phyloP scores from a whole-genome alignment of 2,329 filamentous ascomycete species.

The Neocucurbitaria cava region DNA sequence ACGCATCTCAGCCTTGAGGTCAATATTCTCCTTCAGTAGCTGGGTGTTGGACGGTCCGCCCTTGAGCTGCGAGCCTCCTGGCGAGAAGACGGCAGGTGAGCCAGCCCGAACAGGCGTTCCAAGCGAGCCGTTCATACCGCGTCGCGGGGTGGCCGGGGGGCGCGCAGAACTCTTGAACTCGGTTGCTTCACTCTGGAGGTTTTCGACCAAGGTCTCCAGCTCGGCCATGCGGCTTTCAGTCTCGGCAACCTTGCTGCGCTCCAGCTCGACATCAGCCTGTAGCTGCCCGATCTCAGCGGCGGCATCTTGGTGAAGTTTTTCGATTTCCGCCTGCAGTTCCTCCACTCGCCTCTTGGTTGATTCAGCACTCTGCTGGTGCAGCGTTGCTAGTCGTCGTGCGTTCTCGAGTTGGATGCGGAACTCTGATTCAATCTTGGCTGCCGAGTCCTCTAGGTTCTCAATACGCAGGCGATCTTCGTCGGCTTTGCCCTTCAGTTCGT shows the following conservation, averaged over 20 bases:
- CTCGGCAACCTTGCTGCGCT: slow-evolving; percentile 65
- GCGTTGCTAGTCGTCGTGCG: slow-evolving; percentile 78
- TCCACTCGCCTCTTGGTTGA: slow-evolving; percentile 74
- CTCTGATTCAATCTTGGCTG: slow-evolving; percentile 81
- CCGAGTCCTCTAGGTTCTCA: slow-evolving; percentile 84
- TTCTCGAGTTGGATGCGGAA: slow-evolving; percentile 88
- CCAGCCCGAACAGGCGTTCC: slow-evolving; percentile 59
- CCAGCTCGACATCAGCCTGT: slow-evolving; percentile 58
- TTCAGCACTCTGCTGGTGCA: slow-evolving; percentile 77
- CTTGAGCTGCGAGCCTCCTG: slow-evolving; percentile 61
- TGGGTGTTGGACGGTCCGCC: slow-evolving; percentile 66
- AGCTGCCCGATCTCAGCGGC: slow-evolving; percentile 62
- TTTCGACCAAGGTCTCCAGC: slow-evolving; percentile 68
- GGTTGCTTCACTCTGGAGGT: slow-evolving; percentile 63
- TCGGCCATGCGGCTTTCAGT: slow-evolving; percentile 70
- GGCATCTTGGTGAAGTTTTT: slow-evolving; percentile 71
- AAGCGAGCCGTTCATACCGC: slow-evolving; percentile 58
- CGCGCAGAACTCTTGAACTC: slow-evolving; percentile 47
- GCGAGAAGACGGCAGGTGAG: slow-evolving; percentile 61
- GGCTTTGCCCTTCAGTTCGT: slow-evolving; percentile 83
- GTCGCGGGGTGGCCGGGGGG: slow-evolving; percentile 61
- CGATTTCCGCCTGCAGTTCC: slow-evolving; percentile 70
- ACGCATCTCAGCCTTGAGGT: slow-evolving; percentile 73
- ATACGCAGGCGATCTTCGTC: slow-evolving; percentile 83
- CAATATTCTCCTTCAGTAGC: slow-evolving; percentile 67